Evolutionary conservation across 352 stramenopile species (phyloP).

Genomic region (Peronospora belbahrii): DNA sequence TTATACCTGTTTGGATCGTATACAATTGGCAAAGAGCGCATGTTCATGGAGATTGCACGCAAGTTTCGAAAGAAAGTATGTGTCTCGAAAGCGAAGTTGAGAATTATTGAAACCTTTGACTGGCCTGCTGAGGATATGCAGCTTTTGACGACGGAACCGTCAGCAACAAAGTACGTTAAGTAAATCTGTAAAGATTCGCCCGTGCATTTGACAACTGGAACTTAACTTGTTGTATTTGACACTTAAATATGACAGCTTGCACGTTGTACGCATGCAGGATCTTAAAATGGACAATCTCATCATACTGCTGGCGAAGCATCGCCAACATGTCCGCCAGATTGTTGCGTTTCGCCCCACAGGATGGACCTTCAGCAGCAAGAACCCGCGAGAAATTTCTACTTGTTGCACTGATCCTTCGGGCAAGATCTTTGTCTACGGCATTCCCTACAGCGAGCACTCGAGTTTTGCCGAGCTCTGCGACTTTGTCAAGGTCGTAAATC

Average conservation of each 20-base stretch:
- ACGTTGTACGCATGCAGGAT: constrained; percentile 90
- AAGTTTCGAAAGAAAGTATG: constrained; percentile 65
- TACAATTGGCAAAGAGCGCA: constrained; percentile 94
- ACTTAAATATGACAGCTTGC: constrained; percentile 42
- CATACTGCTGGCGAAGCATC: constrained; percentile 56
- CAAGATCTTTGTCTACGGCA: constrained; percentile 87
- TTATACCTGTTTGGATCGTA: constrained; percentile 95
- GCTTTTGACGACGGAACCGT: constrained; percentile 81
- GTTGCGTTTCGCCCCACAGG: constrained; percentile 94
- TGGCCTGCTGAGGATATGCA: constrained; percentile 76
- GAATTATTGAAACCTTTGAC: constrained; percentile 83
- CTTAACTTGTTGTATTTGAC: constrained; percentile 6
- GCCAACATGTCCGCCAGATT: constrained; percentile 66
- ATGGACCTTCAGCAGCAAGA: constrained; percentile 78
- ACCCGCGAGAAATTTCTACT: constrained; percentile 40
- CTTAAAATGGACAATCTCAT: constrained; percentile 89
- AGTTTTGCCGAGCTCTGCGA: constrained; percentile 93
- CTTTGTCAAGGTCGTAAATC: constrained; percentile 85
- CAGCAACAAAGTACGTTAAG: constrained; percentile 53
- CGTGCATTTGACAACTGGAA: neutral
- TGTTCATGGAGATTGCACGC: constrained; percentile 92
- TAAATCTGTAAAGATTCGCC: neutral
- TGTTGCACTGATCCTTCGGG: constrained; percentile 74
- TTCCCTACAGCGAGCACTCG: constrained; percentile 96
- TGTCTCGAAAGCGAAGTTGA: constrained; percentile 68